Percentiles rank a stretch among this genome's conserved stretches.
Conservation (phyloP, 2,329 filamentous ascomycete genomes). For the Tolypocladium tropicale region DNA sequence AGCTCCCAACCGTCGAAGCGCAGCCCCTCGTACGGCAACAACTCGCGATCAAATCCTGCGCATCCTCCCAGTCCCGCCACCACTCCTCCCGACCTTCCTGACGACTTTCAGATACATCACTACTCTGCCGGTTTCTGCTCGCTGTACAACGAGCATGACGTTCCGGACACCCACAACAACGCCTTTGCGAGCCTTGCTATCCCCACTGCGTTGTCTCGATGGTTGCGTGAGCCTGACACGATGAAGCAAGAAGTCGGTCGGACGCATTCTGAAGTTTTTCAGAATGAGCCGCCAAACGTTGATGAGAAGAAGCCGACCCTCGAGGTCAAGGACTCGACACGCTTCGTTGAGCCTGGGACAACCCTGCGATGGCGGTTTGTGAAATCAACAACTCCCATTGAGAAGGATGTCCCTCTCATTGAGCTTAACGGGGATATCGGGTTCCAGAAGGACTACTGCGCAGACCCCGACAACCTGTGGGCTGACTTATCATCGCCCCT, state of each 20-base stretch:
- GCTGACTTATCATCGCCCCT: slow-evolving; percentile 51
- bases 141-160: slow-evolving; percentile 55
- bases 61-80: slow-evolving; percentile 68
- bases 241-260: slow-evolving; percentile 59
- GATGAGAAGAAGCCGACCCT: slow-evolving; percentile 32
- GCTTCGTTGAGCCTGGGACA: slow-evolving; percentile 20
- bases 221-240: slow-evolving; percentile 65
- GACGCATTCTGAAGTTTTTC: slow-evolving; percentile 59
- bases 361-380: slow-evolving; percentile 61
- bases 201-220: slow-evolving; percentile 63
- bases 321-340: slow-evolving; percentile 38
- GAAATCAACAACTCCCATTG: slow-evolving; percentile 37
- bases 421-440: slow-evolving; percentile 73
- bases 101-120: slow-evolving; percentile 54
- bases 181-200: slow-evolving; percentile 67
- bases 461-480: slow-evolving; percentile 57
- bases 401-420: slow-evolving; percentile 47
- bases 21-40: slow-evolving; percentile 57
- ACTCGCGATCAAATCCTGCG: slow-evolving; percentile 46
- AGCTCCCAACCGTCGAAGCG: slow-evolving; percentile 57
- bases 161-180: slow-evolving; percentile 58
- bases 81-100: slow-evolving; percentile 54
- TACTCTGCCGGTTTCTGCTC: slow-evolving; percentile 69
- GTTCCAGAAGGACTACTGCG: slow-evolving; percentile 62
- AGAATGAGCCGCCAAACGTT: slow-evolving; percentile 31